Percentiles rank a stretch among this genome's conserved stretches.
phyloP scores from a whole-genome alignment of 2,329 filamentous ascomycete species.

The Mollisia scopiformis region DNA sequence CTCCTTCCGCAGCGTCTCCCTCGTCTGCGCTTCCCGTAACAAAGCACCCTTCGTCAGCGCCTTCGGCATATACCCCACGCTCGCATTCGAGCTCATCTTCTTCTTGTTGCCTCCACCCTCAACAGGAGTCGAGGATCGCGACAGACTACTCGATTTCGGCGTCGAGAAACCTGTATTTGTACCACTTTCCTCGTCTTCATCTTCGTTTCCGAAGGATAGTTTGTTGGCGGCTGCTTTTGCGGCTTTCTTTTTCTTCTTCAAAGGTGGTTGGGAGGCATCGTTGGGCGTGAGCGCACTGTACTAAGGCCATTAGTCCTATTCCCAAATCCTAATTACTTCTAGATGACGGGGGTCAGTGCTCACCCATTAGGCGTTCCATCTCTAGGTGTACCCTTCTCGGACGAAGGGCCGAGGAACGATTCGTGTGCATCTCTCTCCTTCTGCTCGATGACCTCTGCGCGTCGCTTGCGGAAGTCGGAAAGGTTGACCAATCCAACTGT shows the following conservation, averaged over 20 bases:
- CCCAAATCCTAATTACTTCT: neutral
- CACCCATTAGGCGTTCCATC: conserved; percentile 59
- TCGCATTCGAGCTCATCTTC: conserved; percentile 65
- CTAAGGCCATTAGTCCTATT: conserved; percentile 33
- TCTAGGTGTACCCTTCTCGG: conserved; percentile 25
- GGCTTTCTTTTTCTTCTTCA: conserved; percentile 48
- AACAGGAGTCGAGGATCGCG: conserved; percentile 32
- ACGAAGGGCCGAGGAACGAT: conserved; percentile 44
- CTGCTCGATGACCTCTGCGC: conserved; percentile 90
- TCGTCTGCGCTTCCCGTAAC: conserved; percentile 76
- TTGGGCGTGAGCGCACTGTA: conserved; percentile 46
- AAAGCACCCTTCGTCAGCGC: conserved; percentile 76
- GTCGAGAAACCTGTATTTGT: conserved; percentile 37
- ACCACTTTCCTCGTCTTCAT: conserved; percentile 42
- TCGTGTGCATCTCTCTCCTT: conserved; percentile 82
- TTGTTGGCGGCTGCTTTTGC: conserved; percentile 48
- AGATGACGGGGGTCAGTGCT: conserved; percentile 33
- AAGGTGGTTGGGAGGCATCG: conserved; percentile 27
- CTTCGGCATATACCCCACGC: conserved; percentile 69
- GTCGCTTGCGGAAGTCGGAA: conserved; percentile 93
- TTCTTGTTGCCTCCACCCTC: conserved; percentile 35
- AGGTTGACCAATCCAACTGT: conserved; percentile 85
- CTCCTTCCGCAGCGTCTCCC: conserved; percentile 75
- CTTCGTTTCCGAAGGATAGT: conserved; percentile 66
- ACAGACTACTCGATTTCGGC: conserved; percentile 23